Conservation (phyloP, 2,329 filamentous ascomycete genomes). For the Ophiosphaerella korrae region DNA sequence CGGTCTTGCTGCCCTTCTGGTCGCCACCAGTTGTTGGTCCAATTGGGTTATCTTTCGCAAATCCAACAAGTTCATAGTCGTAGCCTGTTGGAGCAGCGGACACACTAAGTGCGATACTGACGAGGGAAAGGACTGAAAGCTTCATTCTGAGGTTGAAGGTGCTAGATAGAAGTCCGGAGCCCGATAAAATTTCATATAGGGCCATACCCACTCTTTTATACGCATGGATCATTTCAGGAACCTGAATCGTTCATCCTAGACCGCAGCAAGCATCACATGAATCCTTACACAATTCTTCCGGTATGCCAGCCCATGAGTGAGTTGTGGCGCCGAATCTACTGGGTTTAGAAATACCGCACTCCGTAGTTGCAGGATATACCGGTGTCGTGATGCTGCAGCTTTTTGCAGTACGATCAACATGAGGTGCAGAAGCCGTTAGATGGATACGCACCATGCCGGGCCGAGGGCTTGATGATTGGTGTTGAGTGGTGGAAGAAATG, state of each 20-base stretch:
- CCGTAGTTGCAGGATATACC: constrained; percentile 1
- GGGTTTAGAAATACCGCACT: constrained; percentile 2
- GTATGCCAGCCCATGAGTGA: constrained; percentile 4
- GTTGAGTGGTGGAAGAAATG: constrained; percentile 10
- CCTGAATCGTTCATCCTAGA: constrained; percentile 2
- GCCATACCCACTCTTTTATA: constrained; percentile 12
- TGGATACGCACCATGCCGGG: not conserved
- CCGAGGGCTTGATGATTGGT: not conserved
- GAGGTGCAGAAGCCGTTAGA: not conserved
- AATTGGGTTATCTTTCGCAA: constrained; percentile 41
- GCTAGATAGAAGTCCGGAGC: constrained; percentile 1
- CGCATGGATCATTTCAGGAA: not conserved
- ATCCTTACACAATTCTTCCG: constrained; percentile 19
- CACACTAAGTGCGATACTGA: constrained; percentile 21
- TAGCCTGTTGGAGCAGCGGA: constrained; percentile 22
- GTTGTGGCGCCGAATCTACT: constrained; percentile 6
- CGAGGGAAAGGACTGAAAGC: constrained; percentile 25
- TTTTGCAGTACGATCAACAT: not conserved
- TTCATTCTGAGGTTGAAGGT: constrained; percentile 28
- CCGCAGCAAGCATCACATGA: constrained; percentile 5
- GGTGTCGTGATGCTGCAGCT: constrained; percentile 1
- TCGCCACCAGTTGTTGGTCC: constrained; percentile 42
- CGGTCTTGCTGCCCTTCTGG: constrained; percentile 30
- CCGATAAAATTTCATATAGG: not conserved
- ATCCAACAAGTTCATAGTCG: constrained; percentile 39